Percentiles rank a stretch among this genome's conserved stretches.
phyloP scores from a whole-genome alignment of 2,329 filamentous ascomycete species.

The Plectosphaerella cucumerina region DNA sequence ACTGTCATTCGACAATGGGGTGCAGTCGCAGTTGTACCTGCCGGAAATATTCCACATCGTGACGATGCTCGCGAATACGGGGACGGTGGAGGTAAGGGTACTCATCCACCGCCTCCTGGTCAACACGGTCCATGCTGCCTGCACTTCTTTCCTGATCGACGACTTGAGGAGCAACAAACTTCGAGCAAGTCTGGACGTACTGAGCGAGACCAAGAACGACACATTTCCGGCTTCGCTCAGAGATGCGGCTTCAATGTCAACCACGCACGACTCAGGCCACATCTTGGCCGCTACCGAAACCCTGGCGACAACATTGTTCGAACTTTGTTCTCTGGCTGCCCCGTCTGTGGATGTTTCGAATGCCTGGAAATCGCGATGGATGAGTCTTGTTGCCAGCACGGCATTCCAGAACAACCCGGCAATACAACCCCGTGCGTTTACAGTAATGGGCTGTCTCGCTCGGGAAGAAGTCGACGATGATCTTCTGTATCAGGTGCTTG shows the following conservation, averaged over 20 bases:
- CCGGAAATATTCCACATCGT: slow-evolving; percentile 68
- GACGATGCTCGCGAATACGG: slow-evolving; percentile 66
- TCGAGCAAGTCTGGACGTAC: slow-evolving; percentile 49
- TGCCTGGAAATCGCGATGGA: slow-evolving; percentile 67
- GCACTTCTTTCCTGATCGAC: slow-evolving; percentile 60
- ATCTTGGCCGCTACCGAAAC: slow-evolving; percentile 55
- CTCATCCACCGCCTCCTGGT: slow-evolving; percentile 60
- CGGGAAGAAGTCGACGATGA: slow-evolving; percentile 71
- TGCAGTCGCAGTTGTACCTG: slow-evolving; percentile 63
- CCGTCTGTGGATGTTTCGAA: slow-evolving; percentile 63
- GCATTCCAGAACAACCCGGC: slow-evolving; percentile 71
- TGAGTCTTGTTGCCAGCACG: slow-evolving; percentile 68
- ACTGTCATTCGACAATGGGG: slow-evolving; percentile 63
- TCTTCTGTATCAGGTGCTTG: slow-evolving; percentile 65
- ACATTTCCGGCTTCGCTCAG: slow-evolving; percentile 48
- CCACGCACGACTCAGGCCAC: slow-evolving; percentile 47
- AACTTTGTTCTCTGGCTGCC: slow-evolving; percentile 60
- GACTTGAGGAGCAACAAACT: slow-evolving; percentile 54
- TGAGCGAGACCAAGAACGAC: slow-evolving; percentile 57
- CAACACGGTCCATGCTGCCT: slow-evolving; percentile 65
- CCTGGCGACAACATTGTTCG: slow-evolving; percentile 57
- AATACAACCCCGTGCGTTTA: slow-evolving; percentile 65
- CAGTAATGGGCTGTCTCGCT: slow-evolving; percentile 67
- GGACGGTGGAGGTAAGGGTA: slow-evolving; percentile 49
- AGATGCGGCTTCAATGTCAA: slow-evolving; percentile 51